Evolutionary conservation across 2,329 filamentous ascomycete species (phyloP), one percentile per base, ranked within the genome.

Genomic region (Sclerotinia nivalis): DNA sequence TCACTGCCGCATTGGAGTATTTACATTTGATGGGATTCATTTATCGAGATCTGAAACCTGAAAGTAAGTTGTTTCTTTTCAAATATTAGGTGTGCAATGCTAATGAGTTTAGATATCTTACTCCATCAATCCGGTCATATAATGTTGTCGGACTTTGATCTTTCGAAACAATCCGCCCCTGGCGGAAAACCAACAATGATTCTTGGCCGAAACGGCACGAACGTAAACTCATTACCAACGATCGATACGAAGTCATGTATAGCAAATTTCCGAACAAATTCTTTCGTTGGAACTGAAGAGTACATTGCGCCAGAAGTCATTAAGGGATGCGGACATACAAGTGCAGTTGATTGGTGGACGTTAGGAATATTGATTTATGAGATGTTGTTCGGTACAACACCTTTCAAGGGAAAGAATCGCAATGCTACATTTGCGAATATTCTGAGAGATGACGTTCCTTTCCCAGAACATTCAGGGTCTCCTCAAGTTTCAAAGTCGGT

Each of bases 61-160:
- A 99, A 83, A 92, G 94, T 97, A 85, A 76, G 92, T 86, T 71
- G 43, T n/a, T 22, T 34, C 20, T 54, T n/a, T 43, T 43, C 3
- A 6, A 43, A 37, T 72, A 70, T 60, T 13, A 52, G 31, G 54
- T 72, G 72, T 76, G 62, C 73, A 52, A 54, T 71, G 76, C 83
- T 86, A 77, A 85, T 75, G 34, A 34, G 7, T 50, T 9, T 75
- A 97, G 94, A 99, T 77, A 99, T 99, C 74, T 86, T 99, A 20
- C 88, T 99, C 31, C 96, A 99, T 80, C 96, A 99, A 81, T 98
- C 96, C n/a, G 96, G 96, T 22, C 96, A 99, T 81, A 99, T 99
- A 76, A 99, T 99, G 96, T 87, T 99, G 80, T 98, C 96, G 72
- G 96, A 99, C 83, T 99, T 99, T 81, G 96, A 99, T 81, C 83